These are phyloP conservation scores for Xanthoconium stramineum DNA, from an alignment of 768 basidiomycete species.

Conservation along the genomic window DNA sequence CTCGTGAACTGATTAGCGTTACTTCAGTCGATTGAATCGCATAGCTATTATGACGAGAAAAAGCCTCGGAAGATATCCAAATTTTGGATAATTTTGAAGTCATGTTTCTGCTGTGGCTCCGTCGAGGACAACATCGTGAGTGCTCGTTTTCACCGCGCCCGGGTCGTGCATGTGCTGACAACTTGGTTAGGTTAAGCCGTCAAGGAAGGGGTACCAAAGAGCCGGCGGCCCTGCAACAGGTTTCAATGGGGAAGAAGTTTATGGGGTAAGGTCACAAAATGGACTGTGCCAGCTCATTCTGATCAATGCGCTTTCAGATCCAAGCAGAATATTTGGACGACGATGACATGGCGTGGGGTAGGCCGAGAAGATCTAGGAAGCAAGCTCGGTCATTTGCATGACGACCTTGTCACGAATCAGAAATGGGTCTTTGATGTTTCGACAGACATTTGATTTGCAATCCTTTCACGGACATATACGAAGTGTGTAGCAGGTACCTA, in stretches of 20 bases:
- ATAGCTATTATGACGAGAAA: constrained; percentile 3
- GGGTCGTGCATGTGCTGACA: neutral
- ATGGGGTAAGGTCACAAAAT: constrained; percentile 14
- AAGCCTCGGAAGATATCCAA: constrained; percentile 4
- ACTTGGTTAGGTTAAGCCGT: constrained; percentile 5
- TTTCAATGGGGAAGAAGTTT: constrained; percentile 17
- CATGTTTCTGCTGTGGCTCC: constrained; percentile 18
- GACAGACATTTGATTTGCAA: neutral
- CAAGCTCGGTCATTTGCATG: neutral
- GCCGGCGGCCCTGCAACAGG: constrained; percentile 10
- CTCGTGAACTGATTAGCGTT: neutral
- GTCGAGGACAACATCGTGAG: constrained; percentile 14
- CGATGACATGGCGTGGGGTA: constrained; percentile 29
- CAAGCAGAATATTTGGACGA: constrained; percentile 27
- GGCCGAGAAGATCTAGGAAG: constrained; percentile 9
- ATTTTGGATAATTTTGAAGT: constrained; percentile 15
- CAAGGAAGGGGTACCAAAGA: constrained; percentile 15
- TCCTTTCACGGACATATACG: neutral
- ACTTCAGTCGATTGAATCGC: constrained; percentile 4
- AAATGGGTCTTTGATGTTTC: neutral
- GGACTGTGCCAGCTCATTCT: neutral
- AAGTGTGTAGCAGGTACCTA: too few relatives aligned
- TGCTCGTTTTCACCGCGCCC: neutral
- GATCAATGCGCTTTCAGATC: constrained; percentile 3
- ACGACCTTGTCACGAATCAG: neutral